Percentiles rank a stretch among this genome's conserved stretches.
phyloP scores from a whole-genome alignment of 257 asterid genomes.

The Lithospermum erythrorhizon region DNA sequence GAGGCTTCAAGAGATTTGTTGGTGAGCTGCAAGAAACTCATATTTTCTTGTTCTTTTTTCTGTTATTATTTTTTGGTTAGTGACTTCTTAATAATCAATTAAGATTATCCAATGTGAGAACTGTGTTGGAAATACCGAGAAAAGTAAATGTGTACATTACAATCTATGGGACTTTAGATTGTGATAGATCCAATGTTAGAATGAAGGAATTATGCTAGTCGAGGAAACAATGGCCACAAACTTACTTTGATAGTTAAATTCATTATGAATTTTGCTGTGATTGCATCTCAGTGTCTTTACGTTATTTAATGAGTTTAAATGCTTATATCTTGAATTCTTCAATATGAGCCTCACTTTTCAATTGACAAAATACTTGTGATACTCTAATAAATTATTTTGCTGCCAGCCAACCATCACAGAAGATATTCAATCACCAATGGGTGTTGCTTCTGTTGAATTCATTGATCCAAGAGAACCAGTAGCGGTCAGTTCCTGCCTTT shows the following conservation, averaged over 20 bases:
- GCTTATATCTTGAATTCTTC: not conserved
- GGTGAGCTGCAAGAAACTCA: slow-evolving; percentile 31
- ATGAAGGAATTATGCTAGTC: not conserved
- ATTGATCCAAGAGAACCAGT: slow-evolving; percentile 95
- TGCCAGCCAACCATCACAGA: slow-evolving; percentile 77
- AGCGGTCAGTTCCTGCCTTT: slow-evolving; percentile 36
- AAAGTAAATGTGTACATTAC: too few species aligned
- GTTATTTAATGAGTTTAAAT: too few species aligned
- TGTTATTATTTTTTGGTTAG: too few species aligned
- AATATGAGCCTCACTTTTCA: not conserved
- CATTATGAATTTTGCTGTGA: too few species aligned
- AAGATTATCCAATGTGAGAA: not conserved
- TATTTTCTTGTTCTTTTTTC: not conserved
- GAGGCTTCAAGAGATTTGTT: slow-evolving; percentile 97
- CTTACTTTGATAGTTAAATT: not conserved
- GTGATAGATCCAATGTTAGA: not conserved
- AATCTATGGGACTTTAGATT: not conserved
- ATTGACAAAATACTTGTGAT: not conserved
- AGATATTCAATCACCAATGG: slow-evolving; percentile 91
- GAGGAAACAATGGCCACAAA: not conserved
- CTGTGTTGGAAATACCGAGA: not conserved
- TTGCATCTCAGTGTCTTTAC: too few species aligned
- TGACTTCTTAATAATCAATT: too few species aligned
- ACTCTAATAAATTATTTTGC: slow-evolving; percentile 1
- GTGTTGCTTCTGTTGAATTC: slow-evolving; percentile 80